Percentiles rank a stretch among this genome's conserved stretches.
phyloP scores from a whole-genome alignment of 2,329 filamentous ascomycete genomes.

The Tolypocladium amazonense region DNA sequence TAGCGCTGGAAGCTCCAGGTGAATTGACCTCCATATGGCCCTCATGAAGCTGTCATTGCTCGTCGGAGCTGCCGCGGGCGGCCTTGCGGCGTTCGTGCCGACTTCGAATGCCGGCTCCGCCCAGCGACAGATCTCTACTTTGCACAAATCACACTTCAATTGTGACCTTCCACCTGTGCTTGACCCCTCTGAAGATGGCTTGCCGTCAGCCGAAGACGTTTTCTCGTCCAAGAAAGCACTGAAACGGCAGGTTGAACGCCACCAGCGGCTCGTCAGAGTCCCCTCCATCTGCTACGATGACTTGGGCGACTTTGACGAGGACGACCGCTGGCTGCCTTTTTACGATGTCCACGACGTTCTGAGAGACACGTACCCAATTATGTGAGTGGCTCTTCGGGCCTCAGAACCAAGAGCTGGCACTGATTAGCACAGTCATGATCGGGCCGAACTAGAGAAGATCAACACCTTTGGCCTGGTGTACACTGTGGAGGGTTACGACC shows the following conservation, averaged over 20 bases:
- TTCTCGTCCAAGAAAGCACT: constrained; percentile 23
- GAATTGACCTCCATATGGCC: not conserved
- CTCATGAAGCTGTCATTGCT: constrained; percentile 1
- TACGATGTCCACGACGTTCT: constrained; percentile 38
- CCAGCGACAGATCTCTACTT: not conserved
- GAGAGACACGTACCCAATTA: constrained; percentile 34
- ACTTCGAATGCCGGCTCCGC: not conserved
- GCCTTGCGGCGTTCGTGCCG: constrained; percentile 1
- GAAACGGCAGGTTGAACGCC: constrained; percentile 32
- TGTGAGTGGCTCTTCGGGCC: constrained; percentile 21
- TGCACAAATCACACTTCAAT: constrained; percentile 6
- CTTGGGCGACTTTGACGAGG: constrained; percentile 40
- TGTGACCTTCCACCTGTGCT: constrained; percentile 25
- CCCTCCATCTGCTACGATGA: constrained; percentile 47
- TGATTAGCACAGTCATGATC: constrained; percentile 22
- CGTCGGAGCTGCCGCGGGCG: not conserved
- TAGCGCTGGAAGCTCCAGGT: not conserved
- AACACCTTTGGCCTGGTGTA: constrained; percentile 54
- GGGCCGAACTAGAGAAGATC: constrained; percentile 39
- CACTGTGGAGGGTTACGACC: constrained; percentile 43
- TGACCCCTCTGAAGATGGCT: constrained; percentile 17
- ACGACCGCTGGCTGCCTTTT: constrained; percentile 44
- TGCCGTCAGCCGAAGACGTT: constrained; percentile 19
- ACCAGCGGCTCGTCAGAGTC: constrained; percentile 44
- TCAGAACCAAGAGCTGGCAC: constrained; percentile 2